Evolutionary conservation across 2,329 filamentous ascomycete species (phyloP).

Genomic region (Ascochyta viciae-villosae): DNA sequence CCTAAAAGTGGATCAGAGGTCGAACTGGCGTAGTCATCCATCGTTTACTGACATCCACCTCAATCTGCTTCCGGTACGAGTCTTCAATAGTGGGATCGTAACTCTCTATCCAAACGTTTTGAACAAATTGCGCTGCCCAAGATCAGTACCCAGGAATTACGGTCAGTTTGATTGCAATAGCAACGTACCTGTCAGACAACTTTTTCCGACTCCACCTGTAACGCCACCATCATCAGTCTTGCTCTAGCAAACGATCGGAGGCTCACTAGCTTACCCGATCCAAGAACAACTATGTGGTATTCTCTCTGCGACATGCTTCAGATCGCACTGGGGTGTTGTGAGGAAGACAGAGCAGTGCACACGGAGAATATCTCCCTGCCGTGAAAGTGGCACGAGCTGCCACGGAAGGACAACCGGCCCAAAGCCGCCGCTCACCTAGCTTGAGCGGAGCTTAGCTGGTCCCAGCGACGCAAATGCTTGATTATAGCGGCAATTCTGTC

Average conservation of each 20-base stretch:
- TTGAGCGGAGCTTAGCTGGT: conserved; percentile 29
- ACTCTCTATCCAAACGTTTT: conserved; percentile 90
- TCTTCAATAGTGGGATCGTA: conserved; percentile 70
- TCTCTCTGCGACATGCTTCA: conserved; percentile 51
- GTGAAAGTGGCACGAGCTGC: conserved; percentile 36
- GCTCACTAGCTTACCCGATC: conserved; percentile 45
- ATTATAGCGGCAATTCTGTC: conserved; percentile 24
- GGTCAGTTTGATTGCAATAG: conserved; percentile 1
- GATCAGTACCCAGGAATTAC: conserved; percentile 23
- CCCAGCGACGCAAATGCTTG: conserved; percentile 26
- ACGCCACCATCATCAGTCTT: conserved; percentile 36
- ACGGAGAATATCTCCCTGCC: conserved; percentile 24
- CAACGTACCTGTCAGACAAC: conserved; percentile 81
- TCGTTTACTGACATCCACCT: conserved; percentile 77
- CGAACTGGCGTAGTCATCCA: not conserved
- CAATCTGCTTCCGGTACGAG: conserved; percentile 66
- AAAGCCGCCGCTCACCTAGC: conserved; percentile 36
- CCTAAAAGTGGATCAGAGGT: conserved; percentile 58
- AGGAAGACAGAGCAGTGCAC: conserved; percentile 16
- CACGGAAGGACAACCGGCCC: conserved; percentile 41
- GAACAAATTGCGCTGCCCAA: conserved; percentile 78
- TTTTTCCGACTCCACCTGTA: conserved; percentile 87
- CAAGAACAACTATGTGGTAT: conserved; percentile 54
- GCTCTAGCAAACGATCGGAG: conserved; percentile 23
- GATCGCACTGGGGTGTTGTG: conserved; percentile 16